These are phyloP conservation scores for Harringtonia lauricola DNA, from an alignment of 2,329 filamentous ascomycete species.

Conservation along the genomic window DNA sequence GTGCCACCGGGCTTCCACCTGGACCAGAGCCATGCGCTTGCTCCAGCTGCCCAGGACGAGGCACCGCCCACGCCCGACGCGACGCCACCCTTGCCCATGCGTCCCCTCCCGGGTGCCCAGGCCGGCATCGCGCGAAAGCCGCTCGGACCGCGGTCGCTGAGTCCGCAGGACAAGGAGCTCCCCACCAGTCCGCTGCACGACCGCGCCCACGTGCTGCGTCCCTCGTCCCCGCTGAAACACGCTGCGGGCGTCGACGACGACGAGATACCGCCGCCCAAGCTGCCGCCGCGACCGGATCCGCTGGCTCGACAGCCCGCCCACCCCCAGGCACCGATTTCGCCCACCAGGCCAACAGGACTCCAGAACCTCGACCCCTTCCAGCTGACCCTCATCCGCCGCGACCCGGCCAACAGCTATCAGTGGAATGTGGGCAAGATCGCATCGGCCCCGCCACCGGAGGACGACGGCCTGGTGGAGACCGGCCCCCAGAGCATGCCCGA, in stretches of 20 bases:
- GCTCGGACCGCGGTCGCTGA: not conserved
- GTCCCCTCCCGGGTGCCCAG: not conserved
- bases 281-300: not conserved
- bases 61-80: not conserved
- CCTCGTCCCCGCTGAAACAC: no score
- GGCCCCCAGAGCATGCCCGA: constrained; percentile 12
- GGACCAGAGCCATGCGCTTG: constrained; percentile 4
- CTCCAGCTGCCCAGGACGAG: not conserved
- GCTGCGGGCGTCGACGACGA: not conserved
- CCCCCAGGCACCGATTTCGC: constrained; percentile 17
- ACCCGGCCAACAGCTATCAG: constrained; percentile 56
- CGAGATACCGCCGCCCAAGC: not conserved
- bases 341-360: constrained; percentile 19
- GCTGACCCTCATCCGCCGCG: constrained; percentile 60
- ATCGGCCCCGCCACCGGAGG: constrained; percentile 30
- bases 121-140: constrained; percentile 4
- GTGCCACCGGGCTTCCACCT: constrained; percentile 9
- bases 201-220: not conserved
- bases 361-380: constrained; percentile 33
- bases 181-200: no score
- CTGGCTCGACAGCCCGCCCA: not conserved
- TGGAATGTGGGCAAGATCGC: constrained; percentile 65
- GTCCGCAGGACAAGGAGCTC: no score
- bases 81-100: not conserved
- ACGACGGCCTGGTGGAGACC: not conserved